These are phyloP conservation scores for Metarhizium robertsii DNA, from an alignment of 2,329 filamentous ascomycete genomes.

Conservation along the genomic window DNA sequence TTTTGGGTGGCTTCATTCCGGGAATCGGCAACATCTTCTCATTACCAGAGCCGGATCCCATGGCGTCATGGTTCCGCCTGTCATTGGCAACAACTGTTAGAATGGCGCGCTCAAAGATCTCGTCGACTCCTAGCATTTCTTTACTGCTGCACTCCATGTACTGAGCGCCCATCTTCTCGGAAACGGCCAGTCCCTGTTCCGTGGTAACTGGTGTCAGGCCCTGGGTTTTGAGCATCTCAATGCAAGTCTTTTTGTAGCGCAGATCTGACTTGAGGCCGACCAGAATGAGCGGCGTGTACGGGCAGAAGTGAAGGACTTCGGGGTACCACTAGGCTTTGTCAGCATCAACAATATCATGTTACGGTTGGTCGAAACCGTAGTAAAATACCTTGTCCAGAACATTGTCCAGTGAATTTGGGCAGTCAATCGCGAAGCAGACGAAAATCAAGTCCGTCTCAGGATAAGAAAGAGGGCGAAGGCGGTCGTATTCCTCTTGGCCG, in stretches of 20 bases:
- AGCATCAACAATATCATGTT: constrained; percentile 4
- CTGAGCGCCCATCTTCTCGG: constrained; percentile 84
- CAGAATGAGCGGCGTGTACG: constrained; percentile 90
- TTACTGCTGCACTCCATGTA: constrained; percentile 99
- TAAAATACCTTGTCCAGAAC: constrained; percentile 86
- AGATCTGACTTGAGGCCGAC: constrained; percentile 96
- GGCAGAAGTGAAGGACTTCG: constrained; percentile 97
- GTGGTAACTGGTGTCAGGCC: constrained; percentile 89
- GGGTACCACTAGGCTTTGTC: constrained; percentile 76
- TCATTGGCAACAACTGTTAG: constrained; percentile 81
- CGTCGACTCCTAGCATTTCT: constrained; percentile 91
- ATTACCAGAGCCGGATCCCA: constrained; percentile 27
- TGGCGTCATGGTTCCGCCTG: constrained; percentile 49
- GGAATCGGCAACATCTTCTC: constrained; percentile 30
- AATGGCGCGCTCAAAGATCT: constrained; percentile 90
- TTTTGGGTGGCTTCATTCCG: constrained; percentile 46
- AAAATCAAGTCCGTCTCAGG: constrained; percentile 97
- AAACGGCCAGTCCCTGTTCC: constrained; percentile 80
- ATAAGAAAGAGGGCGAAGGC: constrained; percentile 89
- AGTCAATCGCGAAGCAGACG: constrained; percentile 98
- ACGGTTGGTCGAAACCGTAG: neutral
- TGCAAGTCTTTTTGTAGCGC: constrained; percentile 89
- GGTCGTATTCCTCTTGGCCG: constrained; percentile 97
- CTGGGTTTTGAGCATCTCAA: constrained; percentile 97
- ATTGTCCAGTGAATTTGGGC: constrained; percentile 95